These are phyloP conservation scores for Fusarium odoratissimum DNA, from an alignment of 2,329 filamentous ascomycete genomes.

Conservation along the genomic window DNA sequence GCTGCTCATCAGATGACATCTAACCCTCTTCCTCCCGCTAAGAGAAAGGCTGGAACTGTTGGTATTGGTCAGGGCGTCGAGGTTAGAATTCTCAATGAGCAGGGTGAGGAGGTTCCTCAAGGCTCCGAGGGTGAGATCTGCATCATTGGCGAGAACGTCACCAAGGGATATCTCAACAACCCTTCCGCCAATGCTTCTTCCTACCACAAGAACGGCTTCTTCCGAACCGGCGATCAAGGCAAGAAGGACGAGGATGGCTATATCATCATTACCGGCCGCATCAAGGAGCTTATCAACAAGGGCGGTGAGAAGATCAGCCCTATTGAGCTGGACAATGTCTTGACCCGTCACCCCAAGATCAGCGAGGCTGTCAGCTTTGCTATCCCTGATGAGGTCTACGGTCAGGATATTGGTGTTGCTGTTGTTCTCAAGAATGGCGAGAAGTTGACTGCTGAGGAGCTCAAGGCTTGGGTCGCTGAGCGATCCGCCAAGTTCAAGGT, in stretches of 20 bases:
- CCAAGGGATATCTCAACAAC: conserved; percentile 88
- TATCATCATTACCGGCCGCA: conserved; percentile 87
- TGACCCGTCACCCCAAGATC: conserved; percentile 78
- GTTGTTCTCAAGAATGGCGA: conserved; percentile 77
- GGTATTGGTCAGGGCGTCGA: conserved; percentile 87
- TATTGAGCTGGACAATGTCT: conserved; percentile 86
- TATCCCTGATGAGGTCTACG: conserved; percentile 83
- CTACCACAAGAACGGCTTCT: conserved; percentile 81
- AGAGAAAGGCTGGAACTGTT: conserved; percentile 84
- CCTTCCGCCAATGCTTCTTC: conserved; percentile 77
- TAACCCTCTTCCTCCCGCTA: conserved; percentile 75
- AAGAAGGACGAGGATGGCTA: conserved; percentile 84
- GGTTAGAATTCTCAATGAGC: conserved; percentile 78
- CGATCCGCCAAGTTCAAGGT: conserved; percentile 86
- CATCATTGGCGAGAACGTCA: conserved; percentile 85
- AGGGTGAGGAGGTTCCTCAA: conserved; percentile 74
- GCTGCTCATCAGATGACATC: conserved; percentile 88
- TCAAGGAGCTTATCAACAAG: conserved; percentile 94
- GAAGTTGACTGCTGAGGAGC: conserved; percentile 65
- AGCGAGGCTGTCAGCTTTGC: conserved; percentile 86
- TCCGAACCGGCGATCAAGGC: conserved; percentile 89
- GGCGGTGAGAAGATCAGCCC: conserved; percentile 91
- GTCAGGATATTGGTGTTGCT: conserved; percentile 83
- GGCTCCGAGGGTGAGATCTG: conserved; percentile 84
- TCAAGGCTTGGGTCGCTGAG: conserved; percentile 76